Percentiles rank a stretch among this genome's conserved stretches.
phyloP scores from a whole-genome alignment of 805 yeast genomes.

The Pichia nanzhaoensis region DNA sequence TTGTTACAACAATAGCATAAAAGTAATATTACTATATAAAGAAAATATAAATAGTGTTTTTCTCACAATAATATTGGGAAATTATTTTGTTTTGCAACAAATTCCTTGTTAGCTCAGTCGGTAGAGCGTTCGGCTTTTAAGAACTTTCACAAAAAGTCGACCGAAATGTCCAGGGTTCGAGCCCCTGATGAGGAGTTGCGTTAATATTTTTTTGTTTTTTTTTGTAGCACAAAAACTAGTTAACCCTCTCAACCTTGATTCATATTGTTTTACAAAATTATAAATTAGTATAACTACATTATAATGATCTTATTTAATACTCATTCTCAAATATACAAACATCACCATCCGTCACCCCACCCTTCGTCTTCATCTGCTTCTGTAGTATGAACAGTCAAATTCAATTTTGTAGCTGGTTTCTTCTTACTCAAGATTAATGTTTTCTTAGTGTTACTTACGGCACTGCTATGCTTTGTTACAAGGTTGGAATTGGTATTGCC shows the following conservation, averaged over 20 bases:
- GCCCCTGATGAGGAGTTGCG: conserved; percentile 48
- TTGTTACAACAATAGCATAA: no score
- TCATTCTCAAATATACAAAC: no score
- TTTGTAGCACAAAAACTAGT: no score
- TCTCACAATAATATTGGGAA: no score
- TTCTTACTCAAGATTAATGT: conserved; percentile 13
- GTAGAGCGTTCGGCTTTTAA: conserved; percentile 65
- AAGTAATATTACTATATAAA: no score
- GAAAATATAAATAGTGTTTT: no score
- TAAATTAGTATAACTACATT: no score
- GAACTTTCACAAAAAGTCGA: conserved; percentile 31
- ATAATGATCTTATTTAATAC: no score
- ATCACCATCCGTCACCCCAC: conserved; percentile 42
- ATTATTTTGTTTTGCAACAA: no score
- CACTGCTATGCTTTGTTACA: background rate
- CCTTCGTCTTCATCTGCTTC: conserved; percentile 33
- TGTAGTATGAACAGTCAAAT: conserved; percentile 30
- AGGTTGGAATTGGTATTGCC: background rate
- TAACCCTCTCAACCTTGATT: no score
- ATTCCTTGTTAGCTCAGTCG: conserved; percentile 50
- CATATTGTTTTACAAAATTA: no score
- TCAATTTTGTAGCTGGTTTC: conserved; percentile 24
- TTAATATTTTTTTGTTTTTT: background rate
- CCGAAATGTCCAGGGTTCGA: conserved; percentile 59
- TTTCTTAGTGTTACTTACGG: background rate